phyloP scores from a whole-genome alignment of 129 eudicot species.

The Flaveria bidentis region DNA sequence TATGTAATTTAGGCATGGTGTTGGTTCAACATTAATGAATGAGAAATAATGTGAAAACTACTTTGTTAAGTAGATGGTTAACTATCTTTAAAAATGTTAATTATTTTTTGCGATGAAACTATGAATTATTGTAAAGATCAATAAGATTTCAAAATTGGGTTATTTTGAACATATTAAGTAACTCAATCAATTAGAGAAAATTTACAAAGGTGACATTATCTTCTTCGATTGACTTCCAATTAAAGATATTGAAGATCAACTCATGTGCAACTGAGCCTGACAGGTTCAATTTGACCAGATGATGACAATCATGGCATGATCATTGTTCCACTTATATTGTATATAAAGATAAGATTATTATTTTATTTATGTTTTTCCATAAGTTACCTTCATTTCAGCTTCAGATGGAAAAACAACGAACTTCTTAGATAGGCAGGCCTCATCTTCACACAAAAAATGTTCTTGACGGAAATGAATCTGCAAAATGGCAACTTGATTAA shows the following conservation, averaged over 20 bases:
- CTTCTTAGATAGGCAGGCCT: constrained; percentile 82
- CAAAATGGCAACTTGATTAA: constrained; percentile 10
- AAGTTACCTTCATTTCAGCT: constrained; percentile 84
- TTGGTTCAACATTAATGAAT: background rate
- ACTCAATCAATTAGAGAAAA: background rate
- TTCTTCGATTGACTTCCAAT: background rate
- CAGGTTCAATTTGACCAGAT: background rate
- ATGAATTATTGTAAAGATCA: background rate
- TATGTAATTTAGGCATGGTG: constrained; percentile 4
- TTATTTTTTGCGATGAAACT: background rate
- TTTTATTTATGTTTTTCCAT: background rate
- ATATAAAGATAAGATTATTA: background rate
- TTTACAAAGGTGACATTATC: background rate
- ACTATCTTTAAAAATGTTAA: background rate
- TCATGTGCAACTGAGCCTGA: background rate
- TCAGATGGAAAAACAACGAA: constrained; percentile 77
- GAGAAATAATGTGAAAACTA: background rate
- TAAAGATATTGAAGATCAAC: background rate
- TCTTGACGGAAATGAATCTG: constrained; percentile 88
- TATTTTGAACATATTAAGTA: background rate
- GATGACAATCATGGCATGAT: background rate
- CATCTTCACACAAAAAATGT: constrained; percentile 90
- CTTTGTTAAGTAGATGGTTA: background rate
- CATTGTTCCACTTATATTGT: background rate
- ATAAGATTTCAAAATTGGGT: background rate